These are phyloP conservation scores for Infundibulicybe gibba DNA, from an alignment of 768 basidiomycete genomes.

Conservation along the genomic window DNA sequence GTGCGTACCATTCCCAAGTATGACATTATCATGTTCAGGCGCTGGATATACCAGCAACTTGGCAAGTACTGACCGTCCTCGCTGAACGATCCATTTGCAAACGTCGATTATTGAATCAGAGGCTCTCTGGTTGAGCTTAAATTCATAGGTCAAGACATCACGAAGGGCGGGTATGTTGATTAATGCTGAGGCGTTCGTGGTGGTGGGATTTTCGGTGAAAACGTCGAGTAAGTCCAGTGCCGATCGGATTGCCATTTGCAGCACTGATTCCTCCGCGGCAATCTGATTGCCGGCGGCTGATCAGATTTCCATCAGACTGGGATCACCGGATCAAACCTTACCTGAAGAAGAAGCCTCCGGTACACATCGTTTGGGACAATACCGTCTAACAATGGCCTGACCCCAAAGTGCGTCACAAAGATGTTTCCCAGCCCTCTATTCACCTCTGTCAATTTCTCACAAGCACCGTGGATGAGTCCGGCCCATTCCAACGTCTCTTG, in stretches of 20 bases:
- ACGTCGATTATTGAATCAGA: background rate
- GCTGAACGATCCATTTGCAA: constrained; percentile 7
- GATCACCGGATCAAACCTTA: background rate
- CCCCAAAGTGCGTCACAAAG: constrained; percentile 5
- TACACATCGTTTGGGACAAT: constrained; percentile 1
- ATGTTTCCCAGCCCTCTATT: constrained; percentile 1
- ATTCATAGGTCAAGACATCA: constrained; percentile 8
- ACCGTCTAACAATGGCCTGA: background rate
- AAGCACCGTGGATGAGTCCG: background rate
- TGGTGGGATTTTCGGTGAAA: constrained; percentile 7
- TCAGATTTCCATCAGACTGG: too few species aligned
- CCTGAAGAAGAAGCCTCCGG: background rate
- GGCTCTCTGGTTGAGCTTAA: background rate
- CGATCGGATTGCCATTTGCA: constrained; percentile 12
- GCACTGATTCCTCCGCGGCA: constrained; percentile 16
- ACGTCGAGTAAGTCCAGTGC: constrained; percentile 6
- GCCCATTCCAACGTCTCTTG: background rate
- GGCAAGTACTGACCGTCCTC: constrained; percentile 3
- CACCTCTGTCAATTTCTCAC: background rate
- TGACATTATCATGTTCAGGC: background rate
- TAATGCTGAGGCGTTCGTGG: background rate
- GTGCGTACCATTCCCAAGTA: background rate
- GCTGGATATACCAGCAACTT: background rate
- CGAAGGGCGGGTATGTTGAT: constrained; percentile 11
- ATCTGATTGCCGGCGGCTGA: constrained; percentile 8